phyloP scores from a whole-genome alignment of 1,139 yeast species.

The Diutina scorzettiae region DNA sequence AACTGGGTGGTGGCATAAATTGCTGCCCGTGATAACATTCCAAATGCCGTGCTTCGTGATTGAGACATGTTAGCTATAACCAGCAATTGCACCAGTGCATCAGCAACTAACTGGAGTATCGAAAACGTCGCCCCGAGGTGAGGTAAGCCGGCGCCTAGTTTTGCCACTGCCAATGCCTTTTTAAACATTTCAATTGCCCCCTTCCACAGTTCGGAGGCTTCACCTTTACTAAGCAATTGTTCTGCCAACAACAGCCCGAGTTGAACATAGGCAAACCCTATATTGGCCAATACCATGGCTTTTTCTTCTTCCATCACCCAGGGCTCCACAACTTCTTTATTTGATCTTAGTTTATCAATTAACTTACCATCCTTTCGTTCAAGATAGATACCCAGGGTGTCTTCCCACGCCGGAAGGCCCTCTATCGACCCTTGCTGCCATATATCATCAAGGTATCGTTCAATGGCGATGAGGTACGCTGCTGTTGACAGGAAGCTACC shows the following conservation, averaged over 20 bases:
- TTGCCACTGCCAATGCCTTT: neutral
- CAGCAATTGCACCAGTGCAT: neutral
- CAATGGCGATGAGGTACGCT: neutral
- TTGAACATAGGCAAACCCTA: neutral
- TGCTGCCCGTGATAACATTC: neutral
- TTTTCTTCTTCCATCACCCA: neutral
- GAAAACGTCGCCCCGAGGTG: neutral
- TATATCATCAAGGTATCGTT: neutral
- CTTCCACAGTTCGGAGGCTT: neutral
- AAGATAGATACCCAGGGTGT: neutral
- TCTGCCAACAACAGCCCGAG: slow-evolving; percentile 2
- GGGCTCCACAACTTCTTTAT: neutral
- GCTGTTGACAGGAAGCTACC: neutral
- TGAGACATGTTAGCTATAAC: neutral
- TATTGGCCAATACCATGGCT: neutral
- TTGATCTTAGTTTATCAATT: neutral
- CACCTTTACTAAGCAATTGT: neutral
- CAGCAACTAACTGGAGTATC: neutral
- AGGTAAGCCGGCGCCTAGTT: neutral
- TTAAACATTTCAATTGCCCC: neutral
- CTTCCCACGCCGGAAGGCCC: too few species aligned
- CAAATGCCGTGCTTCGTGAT: neutral
- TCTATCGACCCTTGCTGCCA: too few species aligned
- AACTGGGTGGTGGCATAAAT: neutral
- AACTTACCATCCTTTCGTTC: neutral